Evolutionary conservation across 495 filamentous ascomycete species (phyloP).

Genomic region (Aspergillus kassunensis): DNA sequence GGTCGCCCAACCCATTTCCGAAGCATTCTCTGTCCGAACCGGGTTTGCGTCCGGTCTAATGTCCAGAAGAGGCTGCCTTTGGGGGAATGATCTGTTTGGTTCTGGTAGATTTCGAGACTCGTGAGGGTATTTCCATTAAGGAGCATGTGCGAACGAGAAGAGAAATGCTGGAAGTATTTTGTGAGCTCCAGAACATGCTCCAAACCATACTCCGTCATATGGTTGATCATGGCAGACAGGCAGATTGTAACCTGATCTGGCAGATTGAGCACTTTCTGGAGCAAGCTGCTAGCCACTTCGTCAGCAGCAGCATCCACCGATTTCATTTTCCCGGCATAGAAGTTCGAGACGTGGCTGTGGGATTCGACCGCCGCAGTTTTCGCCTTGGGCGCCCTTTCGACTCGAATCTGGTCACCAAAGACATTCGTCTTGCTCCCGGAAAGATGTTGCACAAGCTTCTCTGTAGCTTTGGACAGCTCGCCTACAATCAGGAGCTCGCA

Average conservation of each 20-base stretch:
- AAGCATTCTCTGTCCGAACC: slow-evolving; percentile 82
- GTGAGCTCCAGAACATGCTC: slow-evolving; percentile 96
- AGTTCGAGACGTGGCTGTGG: slow-evolving; percentile 85
- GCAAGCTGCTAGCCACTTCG: slow-evolving; percentile 51
- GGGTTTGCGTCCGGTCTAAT: slow-evolving; percentile 84
- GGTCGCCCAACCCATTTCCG: slow-evolving; percentile 95
- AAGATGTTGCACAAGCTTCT: slow-evolving; percentile 87
- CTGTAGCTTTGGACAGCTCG: slow-evolving; percentile 85
- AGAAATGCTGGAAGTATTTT: slow-evolving; percentile 97
- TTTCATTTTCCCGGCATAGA: slow-evolving; percentile 88
- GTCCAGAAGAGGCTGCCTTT: slow-evolving; percentile 96
- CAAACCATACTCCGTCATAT: slow-evolving; percentile 88
- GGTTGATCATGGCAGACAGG: slow-evolving; percentile 93
- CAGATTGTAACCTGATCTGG: slow-evolving; percentile 86
- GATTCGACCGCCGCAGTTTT: slow-evolving; percentile 82
- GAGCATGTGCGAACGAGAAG: slow-evolving; percentile 90
- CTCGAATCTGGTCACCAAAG: slow-evolving; percentile 83
- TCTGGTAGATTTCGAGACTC: slow-evolving; percentile 93
- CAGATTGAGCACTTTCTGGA: slow-evolving; percentile 83
- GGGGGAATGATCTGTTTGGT: slow-evolving; percentile 80
- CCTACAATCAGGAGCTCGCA: slow-evolving; percentile 97
- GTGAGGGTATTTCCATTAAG: slow-evolving; percentile 93
- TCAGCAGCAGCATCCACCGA: slow-evolving; percentile 46
- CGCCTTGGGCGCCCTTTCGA: slow-evolving; percentile 69
- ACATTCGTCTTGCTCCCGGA: slow-evolving; percentile 87